phyloP scores from a whole-genome alignment of 2,329 filamentous ascomycete species.

The Aspergillus sp. region DNA sequence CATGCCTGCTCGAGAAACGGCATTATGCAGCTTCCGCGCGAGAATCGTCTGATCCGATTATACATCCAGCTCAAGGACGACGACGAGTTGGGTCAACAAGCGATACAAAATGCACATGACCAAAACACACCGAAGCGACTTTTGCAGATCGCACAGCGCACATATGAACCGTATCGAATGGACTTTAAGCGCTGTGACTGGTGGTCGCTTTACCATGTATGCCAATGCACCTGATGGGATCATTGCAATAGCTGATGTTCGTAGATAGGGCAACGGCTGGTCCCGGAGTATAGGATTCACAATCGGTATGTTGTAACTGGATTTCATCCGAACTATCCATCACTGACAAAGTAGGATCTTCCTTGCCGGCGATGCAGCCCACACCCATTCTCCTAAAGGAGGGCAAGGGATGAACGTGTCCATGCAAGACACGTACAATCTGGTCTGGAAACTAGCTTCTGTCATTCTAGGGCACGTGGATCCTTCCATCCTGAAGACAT shows the following conservation, averaged over 20 bases:
- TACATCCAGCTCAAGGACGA: constrained; percentile 55
- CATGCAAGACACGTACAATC: constrained; percentile 52
- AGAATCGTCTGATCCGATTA: constrained; percentile 56
- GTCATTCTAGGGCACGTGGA: constrained; percentile 36
- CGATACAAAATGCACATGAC: not conserved
- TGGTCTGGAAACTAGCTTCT: constrained; percentile 51
- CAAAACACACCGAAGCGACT: not conserved
- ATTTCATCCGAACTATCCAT: not conserved
- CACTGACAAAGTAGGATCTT: constrained; percentile 64
- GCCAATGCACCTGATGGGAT: not conserved
- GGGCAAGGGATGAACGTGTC: constrained; percentile 49
- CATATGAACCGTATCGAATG: constrained; percentile 60
- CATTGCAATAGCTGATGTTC: constrained; percentile 30
- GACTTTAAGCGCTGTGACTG: constrained; percentile 59
- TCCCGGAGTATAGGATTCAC: constrained; percentile 48
- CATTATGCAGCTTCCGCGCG: constrained; percentile 60
- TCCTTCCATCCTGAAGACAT: constrained; percentile 42
- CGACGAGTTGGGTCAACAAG: not conserved
- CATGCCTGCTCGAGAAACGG: constrained; percentile 51
- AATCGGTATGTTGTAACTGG: constrained; percentile 31
- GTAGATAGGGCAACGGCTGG: constrained; percentile 61
- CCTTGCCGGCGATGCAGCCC: constrained; percentile 61
- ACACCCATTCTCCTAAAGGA: constrained; percentile 37
- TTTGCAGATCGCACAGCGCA: constrained; percentile 49
- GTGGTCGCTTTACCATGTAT: constrained; percentile 41